Evolutionary conservation across 1,284 basidiomycete genomes (phyloP).

Genomic region (Stygiomarasmius scandens): DNA sequence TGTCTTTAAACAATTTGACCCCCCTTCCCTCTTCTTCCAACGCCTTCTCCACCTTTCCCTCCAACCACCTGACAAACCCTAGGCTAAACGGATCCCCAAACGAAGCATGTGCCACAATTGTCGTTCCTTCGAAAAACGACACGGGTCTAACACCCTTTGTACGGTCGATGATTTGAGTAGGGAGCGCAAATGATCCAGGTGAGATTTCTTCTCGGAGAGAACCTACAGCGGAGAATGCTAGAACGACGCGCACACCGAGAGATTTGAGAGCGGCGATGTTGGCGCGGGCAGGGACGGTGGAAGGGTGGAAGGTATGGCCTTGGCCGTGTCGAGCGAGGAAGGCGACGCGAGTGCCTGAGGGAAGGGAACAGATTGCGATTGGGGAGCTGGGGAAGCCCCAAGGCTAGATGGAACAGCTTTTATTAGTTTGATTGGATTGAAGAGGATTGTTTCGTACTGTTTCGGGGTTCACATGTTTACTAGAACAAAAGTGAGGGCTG

Average conservation of each 20-base stretch:
- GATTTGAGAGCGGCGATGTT: constrained; percentile 97
- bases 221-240: constrained; percentile 96
- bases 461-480: constrained; percentile 70
- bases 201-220: constrained; percentile 93
- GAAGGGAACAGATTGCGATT: constrained; percentile 84
- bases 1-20: constrained; percentile 75
- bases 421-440: constrained; percentile 12
- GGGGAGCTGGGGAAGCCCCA: constrained; percentile 95
- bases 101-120: constrained; percentile 88
- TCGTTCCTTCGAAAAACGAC: constrained; percentile 85
- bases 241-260: constrained; percentile 85
- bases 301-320: constrained; percentile 76
- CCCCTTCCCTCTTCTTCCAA: constrained; percentile 58
- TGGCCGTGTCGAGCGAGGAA: constrained; percentile 92
- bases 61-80: constrained; percentile 72
- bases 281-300: constrained; percentile 81
- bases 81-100: constrained; percentile 91
- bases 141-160: constrained; percentile 90
- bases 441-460: constrained; percentile 53
- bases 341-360: constrained; percentile 79
- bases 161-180: constrained; percentile 94
- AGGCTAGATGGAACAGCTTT: constrained; percentile 54
- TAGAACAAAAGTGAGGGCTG: constrained; percentile 33
- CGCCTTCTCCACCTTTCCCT: constrained; percentile 65
- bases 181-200: constrained; percentile 90